Conservation (phyloP, 1,284 basidiomycete species). For the Pascua sp. region DNA sequence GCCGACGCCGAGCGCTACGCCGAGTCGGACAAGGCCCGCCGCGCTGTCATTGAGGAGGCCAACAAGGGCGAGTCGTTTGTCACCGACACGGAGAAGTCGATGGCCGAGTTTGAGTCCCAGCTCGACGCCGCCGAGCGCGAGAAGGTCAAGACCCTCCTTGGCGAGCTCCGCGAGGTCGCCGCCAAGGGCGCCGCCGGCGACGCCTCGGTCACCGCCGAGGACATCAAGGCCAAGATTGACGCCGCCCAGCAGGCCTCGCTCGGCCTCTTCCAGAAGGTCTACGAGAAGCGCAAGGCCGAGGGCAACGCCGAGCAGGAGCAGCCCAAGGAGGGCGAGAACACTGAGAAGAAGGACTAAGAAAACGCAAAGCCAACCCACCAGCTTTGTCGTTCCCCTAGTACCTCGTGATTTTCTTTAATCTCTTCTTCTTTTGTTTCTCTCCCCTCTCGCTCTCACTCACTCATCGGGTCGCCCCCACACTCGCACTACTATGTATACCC, state of each 20-base stretch:
- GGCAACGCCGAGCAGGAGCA: conserved; percentile 47
- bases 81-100: conserved; percentile 90
- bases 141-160: conserved; percentile 81
- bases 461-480: neutral
- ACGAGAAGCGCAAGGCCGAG: conserved; percentile 63
- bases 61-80: conserved; percentile 96
- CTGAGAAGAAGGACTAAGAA: conserved; percentile 43
- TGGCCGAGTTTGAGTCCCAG: conserved; percentile 97
- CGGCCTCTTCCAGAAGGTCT: conserved; percentile 97
- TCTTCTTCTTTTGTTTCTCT: conserved; percentile 2
- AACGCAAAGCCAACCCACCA: too few relatives aligned
- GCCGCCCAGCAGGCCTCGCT: conserved; percentile 96
- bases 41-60: conserved; percentile 87
- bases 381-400: too few relatives aligned
- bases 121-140: conserved; percentile 88
- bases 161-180: conserved; percentile 84
- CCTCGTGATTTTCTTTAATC: neutral
- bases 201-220: conserved; percentile 72
- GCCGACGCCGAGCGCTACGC: conserved; percentile 90
- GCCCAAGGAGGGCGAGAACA: conserved; percentile 27
- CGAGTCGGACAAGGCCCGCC: conserved; percentile 84
- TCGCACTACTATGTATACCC: conserved; percentile 8
- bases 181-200: conserved; percentile 88
- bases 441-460: neutral
- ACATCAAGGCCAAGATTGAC: conserved; percentile 87